Conservation (phyloP, 768 basidiomycete genomes). For the Exsudoporus frostii region DNA sequence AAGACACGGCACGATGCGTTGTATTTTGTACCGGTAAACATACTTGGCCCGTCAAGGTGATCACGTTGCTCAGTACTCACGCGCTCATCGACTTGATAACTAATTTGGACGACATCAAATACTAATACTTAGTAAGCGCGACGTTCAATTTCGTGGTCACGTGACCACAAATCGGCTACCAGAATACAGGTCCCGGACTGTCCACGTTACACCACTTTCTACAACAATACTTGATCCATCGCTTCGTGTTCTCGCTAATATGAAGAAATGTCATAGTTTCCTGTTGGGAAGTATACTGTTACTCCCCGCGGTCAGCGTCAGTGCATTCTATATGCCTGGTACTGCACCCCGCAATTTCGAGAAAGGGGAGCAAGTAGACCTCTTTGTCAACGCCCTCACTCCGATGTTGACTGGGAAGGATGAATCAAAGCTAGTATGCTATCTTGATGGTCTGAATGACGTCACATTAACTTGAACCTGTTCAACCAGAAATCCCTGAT, state of each 20-base stretch:
- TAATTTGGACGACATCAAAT: background rate
- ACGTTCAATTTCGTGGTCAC: constrained; percentile 3
- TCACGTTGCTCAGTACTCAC: background rate
- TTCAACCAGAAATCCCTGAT: constrained; percentile 78
- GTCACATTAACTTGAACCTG: constrained; percentile 4
- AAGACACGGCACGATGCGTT: background rate
- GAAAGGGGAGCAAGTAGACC: constrained; percentile 67
- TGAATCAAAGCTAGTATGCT: constrained; percentile 70
- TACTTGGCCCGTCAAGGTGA: background rate
- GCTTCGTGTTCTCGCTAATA: constrained; percentile 8
- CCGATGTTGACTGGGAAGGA: constrained; percentile 72
- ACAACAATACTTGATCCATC: background rate
- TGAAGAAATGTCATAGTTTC: constrained; percentile 17
- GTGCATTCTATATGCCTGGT: constrained; percentile 90
- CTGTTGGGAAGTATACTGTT: constrained; percentile 20
- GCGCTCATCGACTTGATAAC: background rate
- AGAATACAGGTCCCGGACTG: background rate
- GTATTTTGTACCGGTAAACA: constrained; percentile 2
- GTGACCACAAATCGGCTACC: constrained; percentile 3
- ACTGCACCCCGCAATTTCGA: constrained; percentile 84
- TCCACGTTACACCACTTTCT: constrained; percentile 6
- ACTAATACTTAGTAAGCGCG: too few relatives aligned
- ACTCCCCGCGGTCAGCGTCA: constrained; percentile 17
- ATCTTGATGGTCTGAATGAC: background rate
- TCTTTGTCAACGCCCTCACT: constrained; percentile 86